Percentiles rank a stretch among this genome's conserved stretches.
phyloP scores from a whole-genome alignment of 2,329 filamentous ascomycete genomes.

The Sporothrix mexicana region DNA sequence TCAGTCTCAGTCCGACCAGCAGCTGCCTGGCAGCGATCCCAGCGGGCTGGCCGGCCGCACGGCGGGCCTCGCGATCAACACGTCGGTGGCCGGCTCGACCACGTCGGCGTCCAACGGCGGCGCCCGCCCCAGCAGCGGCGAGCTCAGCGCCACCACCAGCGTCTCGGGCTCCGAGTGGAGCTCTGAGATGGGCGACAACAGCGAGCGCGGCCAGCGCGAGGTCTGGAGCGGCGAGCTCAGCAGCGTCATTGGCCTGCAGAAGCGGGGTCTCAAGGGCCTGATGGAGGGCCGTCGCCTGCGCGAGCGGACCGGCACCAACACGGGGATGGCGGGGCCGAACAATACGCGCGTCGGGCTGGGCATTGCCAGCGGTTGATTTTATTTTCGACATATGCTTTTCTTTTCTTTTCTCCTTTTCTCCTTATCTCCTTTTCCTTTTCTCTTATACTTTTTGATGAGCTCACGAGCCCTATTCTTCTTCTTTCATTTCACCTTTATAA shows the following conservation, averaged over 20 bases:
- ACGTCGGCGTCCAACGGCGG: conserved; percentile 38
- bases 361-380: conserved; percentile 35
- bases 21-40: conserved; percentile 37
- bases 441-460: neutral
- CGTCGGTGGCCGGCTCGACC: conserved; percentile 45
- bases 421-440: neutral
- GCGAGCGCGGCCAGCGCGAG: conserved; percentile 60
- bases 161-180: conserved; percentile 63
- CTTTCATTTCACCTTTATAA: neutral
- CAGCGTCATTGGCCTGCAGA: conserved; percentile 93
- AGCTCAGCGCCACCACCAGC: conserved; percentile 57
- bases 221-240: conserved; percentile 83
- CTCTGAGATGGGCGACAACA: conserved; percentile 59
- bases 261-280: conserved; percentile 84
- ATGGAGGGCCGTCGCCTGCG: conserved; percentile 93
- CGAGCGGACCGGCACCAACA: conserved; percentile 64
- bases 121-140: conserved; percentile 52
- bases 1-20: conserved; percentile 28
- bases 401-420: neutral
- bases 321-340: conserved; percentile 22
- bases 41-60: conserved; percentile 46
- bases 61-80: conserved; percentile 57
- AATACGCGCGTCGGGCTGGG: conserved; percentile 36
- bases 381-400: neutral
- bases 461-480: neutral